Evolutionary conservation across 441 rosid species (phyloP).

Genomic region (Gossypium gossypioides): DNA sequence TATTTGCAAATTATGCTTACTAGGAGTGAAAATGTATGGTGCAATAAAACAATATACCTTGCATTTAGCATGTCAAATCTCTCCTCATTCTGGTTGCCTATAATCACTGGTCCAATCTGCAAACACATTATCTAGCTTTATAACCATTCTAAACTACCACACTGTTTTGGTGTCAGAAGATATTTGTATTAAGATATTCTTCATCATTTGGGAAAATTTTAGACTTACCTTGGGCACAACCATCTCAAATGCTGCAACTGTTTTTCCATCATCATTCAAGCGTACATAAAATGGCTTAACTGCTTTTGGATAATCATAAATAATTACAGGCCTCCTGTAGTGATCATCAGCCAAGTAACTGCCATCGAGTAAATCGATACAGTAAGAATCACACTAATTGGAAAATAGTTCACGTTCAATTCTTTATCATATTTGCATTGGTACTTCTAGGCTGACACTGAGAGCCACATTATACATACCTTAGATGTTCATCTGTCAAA

Average conservation of each 20-base stretch:
- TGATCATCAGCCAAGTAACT: conserved; percentile 69
- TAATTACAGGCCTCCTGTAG: conserved; percentile 46
- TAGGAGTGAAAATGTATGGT: background rate
- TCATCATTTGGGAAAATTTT: background rate
- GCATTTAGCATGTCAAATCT: conserved; percentile 35
- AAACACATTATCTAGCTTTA: conserved; percentile 3
- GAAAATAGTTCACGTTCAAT: background rate
- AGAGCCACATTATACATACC: conserved; percentile 31
- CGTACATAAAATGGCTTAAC: conserved; percentile 56
- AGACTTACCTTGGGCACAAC: conserved; percentile 59
- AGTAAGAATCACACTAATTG: background rate
- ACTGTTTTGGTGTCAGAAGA: background rate
- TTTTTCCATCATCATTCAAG: conserved; percentile 58
- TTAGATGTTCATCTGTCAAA: conserved; percentile 61
- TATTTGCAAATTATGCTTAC: background rate
- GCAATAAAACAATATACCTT: conserved; percentile 30
- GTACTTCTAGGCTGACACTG: background rate
- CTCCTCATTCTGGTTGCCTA: conserved; percentile 82
- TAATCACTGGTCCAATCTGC: conserved; percentile 61
- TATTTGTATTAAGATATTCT: background rate
- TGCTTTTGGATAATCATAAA: conserved; percentile 64
- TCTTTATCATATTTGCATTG: background rate
- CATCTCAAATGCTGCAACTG: conserved; percentile 86
- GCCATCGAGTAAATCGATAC: conserved; percentile 15
- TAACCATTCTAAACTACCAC: conserved; percentile 1